These are phyloP conservation scores for Colletotrichum sp. DNA, from an alignment of 2,329 filamentous ascomycete species.

Conservation along the genomic window DNA sequence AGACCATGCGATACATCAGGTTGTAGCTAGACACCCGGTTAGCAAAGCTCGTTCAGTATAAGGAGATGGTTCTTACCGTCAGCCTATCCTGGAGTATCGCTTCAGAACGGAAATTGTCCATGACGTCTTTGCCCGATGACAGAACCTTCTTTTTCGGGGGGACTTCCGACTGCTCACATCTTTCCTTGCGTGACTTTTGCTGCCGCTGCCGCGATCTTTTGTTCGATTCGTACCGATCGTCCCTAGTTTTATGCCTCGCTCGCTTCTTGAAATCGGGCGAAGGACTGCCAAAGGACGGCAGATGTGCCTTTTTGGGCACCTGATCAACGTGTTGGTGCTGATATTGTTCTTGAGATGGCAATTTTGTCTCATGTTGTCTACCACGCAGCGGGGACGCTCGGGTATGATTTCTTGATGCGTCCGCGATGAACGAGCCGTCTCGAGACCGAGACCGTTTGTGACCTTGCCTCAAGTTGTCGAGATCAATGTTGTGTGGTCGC, in stretches of 20 bases:
- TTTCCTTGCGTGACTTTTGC: conserved; percentile 25
- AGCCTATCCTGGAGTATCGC: conserved; percentile 49
- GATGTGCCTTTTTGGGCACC: background rate
- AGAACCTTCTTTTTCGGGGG: conserved; percentile 27
- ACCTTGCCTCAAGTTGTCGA: background rate
- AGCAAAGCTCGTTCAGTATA: background rate
- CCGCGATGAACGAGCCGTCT: conserved; percentile 22
- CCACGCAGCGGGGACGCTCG: background rate
- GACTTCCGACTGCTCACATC: conserved; percentile 17
- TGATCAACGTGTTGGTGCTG: background rate
- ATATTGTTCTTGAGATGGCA: background rate
- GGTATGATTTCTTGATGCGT: background rate
- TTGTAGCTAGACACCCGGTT: conserved; percentile 33
- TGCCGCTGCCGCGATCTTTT: conserved; percentile 24
- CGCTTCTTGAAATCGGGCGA: conserved; percentile 49
- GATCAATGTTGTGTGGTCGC: background rate
- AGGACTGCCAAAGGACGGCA: background rate
- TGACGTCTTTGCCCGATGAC: conserved; percentile 49
- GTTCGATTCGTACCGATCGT: conserved; percentile 58
- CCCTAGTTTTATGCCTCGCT: conserved; percentile 59
- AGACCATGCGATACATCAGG: conserved; percentile 43
- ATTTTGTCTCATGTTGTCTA: background rate
- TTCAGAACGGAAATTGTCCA: conserved; percentile 60
- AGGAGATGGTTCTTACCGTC: conserved; percentile 30
- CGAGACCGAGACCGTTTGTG: conserved; percentile 1